Conservation (phyloP, 495 filamentous ascomycete species). For the Penicillium nucicola region DNA sequence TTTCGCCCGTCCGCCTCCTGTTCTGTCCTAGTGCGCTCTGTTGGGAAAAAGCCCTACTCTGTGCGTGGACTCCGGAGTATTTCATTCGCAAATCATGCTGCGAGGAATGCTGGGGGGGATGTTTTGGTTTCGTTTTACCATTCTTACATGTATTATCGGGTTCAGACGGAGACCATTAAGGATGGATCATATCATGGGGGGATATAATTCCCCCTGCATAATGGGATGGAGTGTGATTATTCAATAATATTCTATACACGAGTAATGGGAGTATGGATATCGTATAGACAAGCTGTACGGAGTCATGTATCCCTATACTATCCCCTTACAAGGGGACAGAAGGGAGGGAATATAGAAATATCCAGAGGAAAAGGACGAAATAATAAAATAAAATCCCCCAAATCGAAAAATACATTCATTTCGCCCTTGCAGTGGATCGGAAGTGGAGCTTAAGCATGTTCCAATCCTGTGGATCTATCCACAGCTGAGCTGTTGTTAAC, state of each 20-base stretch:
- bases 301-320: too few species aligned
- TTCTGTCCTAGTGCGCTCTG: conserved; percentile 35
- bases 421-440: conserved; percentile 32
- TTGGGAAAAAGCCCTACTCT: conserved; percentile 38
- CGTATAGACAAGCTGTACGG: too few species aligned
- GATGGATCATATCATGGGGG: conserved; percentile 1
- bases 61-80: conserved; percentile 20
- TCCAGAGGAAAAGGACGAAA: neutral
- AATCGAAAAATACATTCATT: conserved; percentile 1
- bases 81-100: conserved; percentile 14
- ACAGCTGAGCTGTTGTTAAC: conserved; percentile 6
- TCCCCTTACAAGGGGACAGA: too few species aligned
- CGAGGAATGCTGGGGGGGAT: conserved; percentile 23
- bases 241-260: too few species aligned
- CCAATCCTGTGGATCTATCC: conserved; percentile 19
- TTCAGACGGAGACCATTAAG: conserved; percentile 6
- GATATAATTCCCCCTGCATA: neutral
- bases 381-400: neutral
- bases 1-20: conserved; percentile 41
- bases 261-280: too few species aligned
- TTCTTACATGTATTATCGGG: conserved; percentile 11
- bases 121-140: conserved; percentile 11
- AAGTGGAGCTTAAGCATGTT: conserved; percentile 26
- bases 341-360: neutral
- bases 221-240: too few species aligned